Evolutionary conservation across 306 rosid species (phyloP), one percentile per base, ranked within the genome.

Genomic region (Cyclanthera cordifolia): DNA sequence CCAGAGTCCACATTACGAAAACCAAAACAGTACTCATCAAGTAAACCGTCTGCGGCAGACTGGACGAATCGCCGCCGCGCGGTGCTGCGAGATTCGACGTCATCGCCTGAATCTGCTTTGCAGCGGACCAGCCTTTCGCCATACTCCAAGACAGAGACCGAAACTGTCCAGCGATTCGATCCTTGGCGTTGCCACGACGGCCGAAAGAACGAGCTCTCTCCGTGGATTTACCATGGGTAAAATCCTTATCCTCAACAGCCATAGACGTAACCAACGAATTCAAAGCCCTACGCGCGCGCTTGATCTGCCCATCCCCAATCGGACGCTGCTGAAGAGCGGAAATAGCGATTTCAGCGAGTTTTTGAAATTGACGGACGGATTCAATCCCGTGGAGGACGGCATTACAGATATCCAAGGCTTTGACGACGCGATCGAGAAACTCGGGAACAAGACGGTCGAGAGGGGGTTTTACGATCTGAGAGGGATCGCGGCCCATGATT

Each of bases 181-280:
- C 90, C 58, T 84, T 86, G 5, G 37, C 67, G 1, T 37, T 55
- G 0, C 84, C 80, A 12, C 86, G 79, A 3, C 91, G 80, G 0
- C 99, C 97, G 34, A 94, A 94, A 2, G 99, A 94, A 81, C 95
- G 82, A 41, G 58, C 70, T 30, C 99, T 77, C 81, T 94, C 99
- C 0, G 99, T 74, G 2, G 79, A 72, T 17, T 87, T 90, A 8
- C 58, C 43, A 8, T 64, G 68, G 4, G 63, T 34, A 3, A 80
- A 76, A 47, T 85, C 95, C 58, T 73, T 82, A 45, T 93, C 99
- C 69, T 90, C 97, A 4, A 78, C 69, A 19, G 81, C 28, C 89
- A 90, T 85, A 10, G 79, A 81, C 0, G 82, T 46, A 8, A 86
- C 52, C 32, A 94, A 74, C 0, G 95, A 74, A 37, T 43, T 64